These are phyloP conservation scores for Naganishia kalamii DNA, from an alignment of 768 basidiomycete species.

Conservation along the genomic window DNA sequence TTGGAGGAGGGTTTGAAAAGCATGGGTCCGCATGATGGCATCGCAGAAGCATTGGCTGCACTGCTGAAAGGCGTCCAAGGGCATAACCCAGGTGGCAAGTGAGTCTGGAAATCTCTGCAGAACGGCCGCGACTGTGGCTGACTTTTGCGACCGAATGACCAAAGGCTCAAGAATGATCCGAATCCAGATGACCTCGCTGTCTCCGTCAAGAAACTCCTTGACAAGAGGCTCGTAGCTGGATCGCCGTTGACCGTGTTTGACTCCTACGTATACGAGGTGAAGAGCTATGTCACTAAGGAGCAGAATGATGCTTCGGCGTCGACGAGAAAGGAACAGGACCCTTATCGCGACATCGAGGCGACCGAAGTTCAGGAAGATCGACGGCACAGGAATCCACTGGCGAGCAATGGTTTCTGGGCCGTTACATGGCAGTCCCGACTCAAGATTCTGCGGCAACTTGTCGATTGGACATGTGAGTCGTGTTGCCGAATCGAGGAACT, in stretches of 20 bases:
- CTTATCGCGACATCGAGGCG: conserved; percentile 4
- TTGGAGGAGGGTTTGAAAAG: conserved; percentile 11
- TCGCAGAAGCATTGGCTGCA: conserved; percentile 1
- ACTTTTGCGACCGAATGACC: not conserved
- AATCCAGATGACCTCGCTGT: not conserved
- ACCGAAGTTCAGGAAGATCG: conserved; percentile 16
- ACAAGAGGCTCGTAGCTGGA: conserved; percentile 15
- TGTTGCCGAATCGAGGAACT: not conserved
- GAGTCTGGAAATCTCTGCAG: not conserved
- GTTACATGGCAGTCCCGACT: conserved; percentile 14
- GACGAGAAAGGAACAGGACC: not conserved
- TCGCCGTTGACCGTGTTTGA: conserved; percentile 21
- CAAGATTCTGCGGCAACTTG: conserved; percentile 25
- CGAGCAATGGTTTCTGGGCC: conserved; percentile 15
- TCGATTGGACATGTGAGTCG: conserved; percentile 25
- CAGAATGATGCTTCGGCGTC: not conserved
- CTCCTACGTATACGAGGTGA: conserved; percentile 13
- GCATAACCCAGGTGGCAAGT: conserved; percentile 4
- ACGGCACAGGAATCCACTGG: conserved; percentile 16
- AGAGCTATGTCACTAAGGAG: conserved; percentile 8
- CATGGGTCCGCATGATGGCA: conserved; percentile 8
- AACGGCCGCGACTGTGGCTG: not conserved
- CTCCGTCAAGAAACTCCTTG: conserved; percentile 11
- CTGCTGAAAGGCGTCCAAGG: conserved; percentile 9
- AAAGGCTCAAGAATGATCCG: conserved; percentile 2